phyloP scores from a whole-genome alignment of 495 filamentous ascomycete species.

The Rhizodiscina lignyota region DNA sequence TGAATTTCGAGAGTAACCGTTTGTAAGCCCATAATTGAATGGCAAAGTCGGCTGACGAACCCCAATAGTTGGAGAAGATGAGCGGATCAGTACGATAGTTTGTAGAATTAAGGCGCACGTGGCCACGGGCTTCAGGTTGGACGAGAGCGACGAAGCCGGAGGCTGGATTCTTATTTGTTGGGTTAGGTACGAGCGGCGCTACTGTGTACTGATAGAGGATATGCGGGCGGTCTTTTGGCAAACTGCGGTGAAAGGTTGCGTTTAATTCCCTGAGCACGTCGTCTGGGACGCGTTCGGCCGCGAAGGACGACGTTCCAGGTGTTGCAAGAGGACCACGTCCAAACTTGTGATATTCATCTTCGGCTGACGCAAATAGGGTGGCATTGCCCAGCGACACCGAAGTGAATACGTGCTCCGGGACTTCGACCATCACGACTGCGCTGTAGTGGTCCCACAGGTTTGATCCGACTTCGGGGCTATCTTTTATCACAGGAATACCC shows the following conservation, averaged over 20 bases:
- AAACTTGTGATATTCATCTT: background rate
- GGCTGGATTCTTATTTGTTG: background rate
- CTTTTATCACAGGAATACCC: slow-evolving; percentile 9
- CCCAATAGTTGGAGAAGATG: background rate
- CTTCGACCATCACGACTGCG: background rate
- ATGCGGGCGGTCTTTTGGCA: background rate
- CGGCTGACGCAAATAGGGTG: too few relatives aligned
- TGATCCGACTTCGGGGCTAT: slow-evolving; percentile 6
- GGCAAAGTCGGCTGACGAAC: background rate
- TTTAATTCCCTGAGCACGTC: background rate
- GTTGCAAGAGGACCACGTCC: background rate
- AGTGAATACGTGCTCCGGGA: background rate
- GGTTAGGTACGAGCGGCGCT: background rate
- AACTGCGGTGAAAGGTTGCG: background rate
- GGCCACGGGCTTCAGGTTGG: background rate
- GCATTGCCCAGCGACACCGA: background rate
- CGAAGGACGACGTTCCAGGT: too few relatives aligned
- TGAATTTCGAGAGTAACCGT: background rate
- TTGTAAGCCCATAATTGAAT: background rate
- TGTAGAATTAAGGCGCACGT: background rate
- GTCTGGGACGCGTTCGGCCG: background rate
- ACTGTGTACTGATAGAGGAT: background rate
- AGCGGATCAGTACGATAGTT: background rate
- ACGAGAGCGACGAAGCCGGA: background rate
- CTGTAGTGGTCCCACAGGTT: slow-evolving; percentile 12